Evolutionary conservation across 768 basidiomycete species (phyloP), one percentile per base, ranked within the genome.

Genomic region (Hericium coralloides): DNA sequence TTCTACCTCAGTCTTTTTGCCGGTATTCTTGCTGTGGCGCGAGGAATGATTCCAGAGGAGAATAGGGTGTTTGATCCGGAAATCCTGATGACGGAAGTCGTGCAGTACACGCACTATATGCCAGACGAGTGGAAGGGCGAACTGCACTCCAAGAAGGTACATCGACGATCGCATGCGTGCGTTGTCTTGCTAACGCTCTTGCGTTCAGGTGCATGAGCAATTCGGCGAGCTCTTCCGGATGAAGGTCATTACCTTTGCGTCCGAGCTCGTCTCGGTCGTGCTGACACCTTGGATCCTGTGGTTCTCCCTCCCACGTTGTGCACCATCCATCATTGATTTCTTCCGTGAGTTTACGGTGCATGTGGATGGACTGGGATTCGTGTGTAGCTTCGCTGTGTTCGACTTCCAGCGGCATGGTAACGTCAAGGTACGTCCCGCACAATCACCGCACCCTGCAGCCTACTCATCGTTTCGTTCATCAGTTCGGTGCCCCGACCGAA

Each of bases 321-420:
- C 95, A 1, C 87, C 90, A 9, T 87, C 86, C 0, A 89, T 98
- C 62, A 81, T 99, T 59, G 97, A 99, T 68, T 98, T 99, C 68
- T 98, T 99, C 81, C 84, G 95, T 36, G 95, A 98, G 70, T 99
- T 98, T 67, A 89, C 93, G 0, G 88, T 99, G 1, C 95, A 98
- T 69, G 88, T 99, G 20, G 95, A 98, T 58, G 92, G 95, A 0
- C 79, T 97, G 2, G 97, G 97, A 4, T 95, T 97, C 65, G 90
- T 99, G 18, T 98, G 97, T 67, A 94, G 91, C 56, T 99, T 98
- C 70, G 97, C 97, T 3, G 95, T 95, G 58, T 99, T 99, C 68
- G 95, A 98, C 69, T 98, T 99, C 69, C 86, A 93, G 73, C 74
- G 93, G 55, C 93, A 97, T 60, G 93, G 94, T 0, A 95, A 95